Conservation (phyloP, 2,329 filamentous ascomycete genomes). For the Sclerotinia nivalis region DNA sequence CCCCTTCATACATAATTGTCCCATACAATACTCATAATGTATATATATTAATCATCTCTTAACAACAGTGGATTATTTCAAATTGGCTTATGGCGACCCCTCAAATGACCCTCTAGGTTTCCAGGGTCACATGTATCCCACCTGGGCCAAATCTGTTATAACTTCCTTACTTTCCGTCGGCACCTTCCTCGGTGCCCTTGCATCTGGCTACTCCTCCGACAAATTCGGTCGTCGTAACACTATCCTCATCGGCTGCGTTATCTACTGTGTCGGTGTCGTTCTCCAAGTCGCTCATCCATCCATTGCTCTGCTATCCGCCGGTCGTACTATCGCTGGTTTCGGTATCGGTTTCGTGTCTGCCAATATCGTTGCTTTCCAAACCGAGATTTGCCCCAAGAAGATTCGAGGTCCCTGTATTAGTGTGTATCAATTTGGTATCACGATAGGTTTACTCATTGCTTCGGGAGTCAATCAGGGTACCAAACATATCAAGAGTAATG, state of each 20-base stretch:
- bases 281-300: slow-evolving; percentile 39
- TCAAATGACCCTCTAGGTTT: slow-evolving; percentile 16
- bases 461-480: slow-evolving; percentile 73
- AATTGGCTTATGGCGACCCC: slow-evolving; percentile 6
- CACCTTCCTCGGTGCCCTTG: slow-evolving; percentile 68
- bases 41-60: not conserved
- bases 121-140: slow-evolving; percentile 48
- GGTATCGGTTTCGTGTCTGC: slow-evolving; percentile 80
- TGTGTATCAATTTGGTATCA: slow-evolving; percentile 81
- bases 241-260: slow-evolving; percentile 33
- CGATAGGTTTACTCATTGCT: slow-evolving; percentile 73
- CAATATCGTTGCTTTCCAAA: slow-evolving; percentile 84
- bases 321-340: slow-evolving; percentile 72
- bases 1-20: not conserved
- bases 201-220: slow-evolving; percentile 45
- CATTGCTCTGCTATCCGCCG: slow-evolving; percentile 60
- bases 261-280: slow-evolving; percentile 35
- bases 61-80: slow-evolving; percentile 22
- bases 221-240: slow-evolving; percentile 42
- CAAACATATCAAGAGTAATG: slow-evolving; percentile 58
- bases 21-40: not conserved
- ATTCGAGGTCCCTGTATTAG: slow-evolving; percentile 75
- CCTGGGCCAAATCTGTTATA: slow-evolving; percentile 65
- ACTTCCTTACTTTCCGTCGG: slow-evolving; percentile 69
- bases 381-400: slow-evolving; percentile 57